A percentile compares a stretch with the other conserved stretches of the same genome.
These are phyloP conservation scores for Amaranthus tricolor DNA, from an alignment of 179 eudicot species.

Conservation along the genomic window DNA sequence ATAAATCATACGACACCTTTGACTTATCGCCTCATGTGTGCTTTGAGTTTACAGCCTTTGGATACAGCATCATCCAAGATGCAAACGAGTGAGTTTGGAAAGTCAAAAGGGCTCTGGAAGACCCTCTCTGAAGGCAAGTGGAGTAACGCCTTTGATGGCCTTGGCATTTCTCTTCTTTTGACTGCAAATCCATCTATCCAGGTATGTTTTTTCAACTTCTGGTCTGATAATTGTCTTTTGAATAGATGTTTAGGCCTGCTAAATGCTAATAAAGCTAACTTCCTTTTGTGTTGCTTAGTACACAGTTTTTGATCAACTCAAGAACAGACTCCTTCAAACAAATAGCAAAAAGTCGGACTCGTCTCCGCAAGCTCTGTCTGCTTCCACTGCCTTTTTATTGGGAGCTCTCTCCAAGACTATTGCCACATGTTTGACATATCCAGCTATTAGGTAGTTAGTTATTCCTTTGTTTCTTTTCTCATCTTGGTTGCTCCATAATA, in stretches of 20 bases:
- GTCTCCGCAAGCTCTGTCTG: conserved; percentile 70
- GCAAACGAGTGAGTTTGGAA: conserved; percentile 88
- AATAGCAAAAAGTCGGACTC: conserved; percentile 30
- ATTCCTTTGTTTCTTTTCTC: conserved; percentile 9
- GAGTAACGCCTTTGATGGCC: conserved; percentile 85
- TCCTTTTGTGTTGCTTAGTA: conserved; percentile 42
- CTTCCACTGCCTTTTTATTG: conserved; percentile 74
- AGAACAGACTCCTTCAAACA: conserved; percentile 49
- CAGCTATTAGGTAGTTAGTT: conserved; percentile 68
- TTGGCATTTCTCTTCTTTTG: conserved; percentile 81
- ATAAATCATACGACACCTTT: too few relatives aligned
- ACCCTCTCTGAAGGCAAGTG: conserved; percentile 77
- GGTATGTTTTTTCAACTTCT: conserved; percentile 39
- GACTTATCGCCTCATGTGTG: conserved; percentile 14
- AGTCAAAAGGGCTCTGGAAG: conserved; percentile 74
- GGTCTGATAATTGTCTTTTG: background rate
- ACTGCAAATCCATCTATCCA: conserved; percentile 91
- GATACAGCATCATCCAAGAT: conserved; percentile 91
- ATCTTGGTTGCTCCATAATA: background rate
- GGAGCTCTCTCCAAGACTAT: conserved; percentile 92
- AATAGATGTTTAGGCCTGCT: background rate
- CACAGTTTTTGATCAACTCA: conserved; percentile 93
- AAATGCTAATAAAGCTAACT: conserved; percentile 11
- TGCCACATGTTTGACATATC: conserved; percentile 91
- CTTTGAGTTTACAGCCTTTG: conserved; percentile 59